Conservation (phyloP, 2,329 filamentous ascomycete species). For the Colletotrichum orbiculare region DNA sequence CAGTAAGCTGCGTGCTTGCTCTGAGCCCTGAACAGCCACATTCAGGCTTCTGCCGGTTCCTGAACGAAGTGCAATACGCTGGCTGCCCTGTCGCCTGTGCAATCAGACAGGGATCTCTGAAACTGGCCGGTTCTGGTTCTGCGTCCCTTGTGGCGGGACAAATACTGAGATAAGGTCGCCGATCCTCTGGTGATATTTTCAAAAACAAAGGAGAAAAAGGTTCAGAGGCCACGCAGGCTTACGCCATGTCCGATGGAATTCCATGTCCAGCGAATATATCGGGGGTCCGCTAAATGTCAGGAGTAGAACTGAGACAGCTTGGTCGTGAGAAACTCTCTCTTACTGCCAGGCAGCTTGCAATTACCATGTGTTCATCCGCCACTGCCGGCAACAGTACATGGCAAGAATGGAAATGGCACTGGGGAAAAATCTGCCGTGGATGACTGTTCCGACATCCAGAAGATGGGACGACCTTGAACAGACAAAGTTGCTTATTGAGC, state of each 20-base stretch:
- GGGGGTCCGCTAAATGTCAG: too few relatives aligned
- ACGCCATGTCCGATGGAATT: constrained; percentile 7
- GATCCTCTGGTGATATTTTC: constrained; percentile 10
- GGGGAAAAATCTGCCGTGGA: background rate
- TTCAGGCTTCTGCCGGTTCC: constrained; percentile 10
- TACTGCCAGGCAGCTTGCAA: constrained; percentile 2
- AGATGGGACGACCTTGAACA: constrained; percentile 21
- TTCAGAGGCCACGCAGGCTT: constrained; percentile 3
- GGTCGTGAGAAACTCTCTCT: background rate
- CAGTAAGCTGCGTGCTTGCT: too few relatives aligned
- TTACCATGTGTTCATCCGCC: background rate
- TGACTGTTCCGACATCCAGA: constrained; percentile 26
- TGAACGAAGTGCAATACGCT: background rate
- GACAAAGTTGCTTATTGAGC: constrained; percentile 9
- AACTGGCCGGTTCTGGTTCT: constrained; percentile 18
- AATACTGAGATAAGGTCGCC: constrained; percentile 18
- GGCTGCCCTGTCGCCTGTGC: constrained; percentile 20
- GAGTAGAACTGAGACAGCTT: background rate
- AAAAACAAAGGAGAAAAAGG: constrained; percentile 6
- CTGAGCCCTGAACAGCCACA: too few relatives aligned
- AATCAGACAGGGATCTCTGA: constrained; percentile 28
- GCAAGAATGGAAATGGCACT: background rate
- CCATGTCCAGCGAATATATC: too few relatives aligned
- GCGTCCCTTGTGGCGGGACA: constrained; percentile 11
- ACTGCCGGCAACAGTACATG: too few relatives aligned